A percentile compares a stretch with the other conserved stretches of the same genome.
Conservation (phyloP, 345 rosid genomes). For the Lenwebbia sp. region DNA sequence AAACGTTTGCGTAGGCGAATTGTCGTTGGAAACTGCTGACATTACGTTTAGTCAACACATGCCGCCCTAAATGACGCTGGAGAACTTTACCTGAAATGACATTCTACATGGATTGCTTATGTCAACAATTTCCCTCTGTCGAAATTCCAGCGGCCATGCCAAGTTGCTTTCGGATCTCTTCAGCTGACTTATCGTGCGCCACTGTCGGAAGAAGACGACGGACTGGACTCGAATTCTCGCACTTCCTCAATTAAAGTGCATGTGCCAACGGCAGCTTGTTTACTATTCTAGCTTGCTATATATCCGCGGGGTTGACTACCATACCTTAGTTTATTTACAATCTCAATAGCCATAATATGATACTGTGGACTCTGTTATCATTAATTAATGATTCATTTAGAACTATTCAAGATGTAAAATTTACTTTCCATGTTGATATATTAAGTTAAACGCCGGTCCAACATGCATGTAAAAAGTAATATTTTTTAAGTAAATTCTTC, state of each 20-base stretch:
- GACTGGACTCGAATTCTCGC: not conserved
- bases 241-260: not conserved
- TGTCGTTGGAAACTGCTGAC: no score
- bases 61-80: accelerated
- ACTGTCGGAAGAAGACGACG: not conserved
- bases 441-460: no score
- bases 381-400: accelerated
- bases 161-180: not conserved
- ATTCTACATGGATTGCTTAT: accelerated
- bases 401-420: not conserved
- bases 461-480: not conserved
- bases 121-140: accelerated
- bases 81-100: no score
- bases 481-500: no score
- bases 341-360: no score
- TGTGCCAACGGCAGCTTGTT: not conserved
- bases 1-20: no score
- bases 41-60: no score
- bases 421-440: no score
- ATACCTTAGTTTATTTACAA: not conserved
- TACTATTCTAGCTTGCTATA: not conserved
- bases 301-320: not conserved
- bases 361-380: no score
- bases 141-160: not conserved
- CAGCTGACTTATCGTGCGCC: not conserved